Conservation (phyloP, 1,284 basidiomycete species). For the Sporisorium iseilematis-ciliati region DNA sequence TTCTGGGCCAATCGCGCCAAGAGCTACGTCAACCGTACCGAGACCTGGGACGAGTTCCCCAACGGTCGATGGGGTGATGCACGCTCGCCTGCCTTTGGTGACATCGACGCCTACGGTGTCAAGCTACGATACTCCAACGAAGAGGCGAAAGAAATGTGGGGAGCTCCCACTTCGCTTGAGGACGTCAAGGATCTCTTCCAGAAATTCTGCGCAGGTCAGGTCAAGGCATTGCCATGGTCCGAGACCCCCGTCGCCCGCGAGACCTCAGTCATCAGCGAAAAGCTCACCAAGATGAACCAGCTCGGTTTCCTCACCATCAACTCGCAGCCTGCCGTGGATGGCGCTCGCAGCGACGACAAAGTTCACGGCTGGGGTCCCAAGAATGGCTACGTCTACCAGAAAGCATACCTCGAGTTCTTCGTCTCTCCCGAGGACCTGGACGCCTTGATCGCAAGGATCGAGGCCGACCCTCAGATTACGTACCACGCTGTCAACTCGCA, state of each 20-base stretch:
- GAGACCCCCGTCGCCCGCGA: slow-evolving; percentile 87
- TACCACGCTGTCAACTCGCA: slow-evolving; percentile 89
- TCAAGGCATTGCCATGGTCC: slow-evolving; percentile 90
- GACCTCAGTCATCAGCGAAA: slow-evolving; percentile 83
- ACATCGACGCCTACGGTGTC: slow-evolving; percentile 88
- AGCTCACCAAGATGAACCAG: slow-evolving; percentile 86
- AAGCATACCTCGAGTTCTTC: slow-evolving; percentile 98
- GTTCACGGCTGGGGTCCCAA: slow-evolving; percentile 72
- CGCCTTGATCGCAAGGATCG: slow-evolving; percentile 84
- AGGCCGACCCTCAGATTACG: slow-evolving; percentile 88
- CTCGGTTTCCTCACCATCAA: slow-evolving; percentile 94
- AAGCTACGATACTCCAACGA: slow-evolving; percentile 78
- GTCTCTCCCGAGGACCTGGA: slow-evolving; percentile 81
- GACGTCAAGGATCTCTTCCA: slow-evolving; percentile 70
- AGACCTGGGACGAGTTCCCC: slow-evolving; percentile 94
- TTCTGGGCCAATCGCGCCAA: slow-evolving; percentile 69
- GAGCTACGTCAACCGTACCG: slow-evolving; percentile 68
- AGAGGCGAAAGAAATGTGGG: slow-evolving; percentile 74
- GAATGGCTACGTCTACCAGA: slow-evolving; percentile 72
- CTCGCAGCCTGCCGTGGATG: slow-evolving; percentile 93
- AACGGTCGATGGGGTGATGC: slow-evolving; percentile 98
- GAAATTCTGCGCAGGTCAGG: slow-evolving; percentile 69
- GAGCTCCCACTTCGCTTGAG: slow-evolving; percentile 44
- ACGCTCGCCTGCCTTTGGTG: slow-evolving; percentile 95
- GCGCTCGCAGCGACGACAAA: slow-evolving; percentile 79